phyloP scores from a whole-genome alignment of 768 basidiomycete species.

The Suillus paluster region DNA sequence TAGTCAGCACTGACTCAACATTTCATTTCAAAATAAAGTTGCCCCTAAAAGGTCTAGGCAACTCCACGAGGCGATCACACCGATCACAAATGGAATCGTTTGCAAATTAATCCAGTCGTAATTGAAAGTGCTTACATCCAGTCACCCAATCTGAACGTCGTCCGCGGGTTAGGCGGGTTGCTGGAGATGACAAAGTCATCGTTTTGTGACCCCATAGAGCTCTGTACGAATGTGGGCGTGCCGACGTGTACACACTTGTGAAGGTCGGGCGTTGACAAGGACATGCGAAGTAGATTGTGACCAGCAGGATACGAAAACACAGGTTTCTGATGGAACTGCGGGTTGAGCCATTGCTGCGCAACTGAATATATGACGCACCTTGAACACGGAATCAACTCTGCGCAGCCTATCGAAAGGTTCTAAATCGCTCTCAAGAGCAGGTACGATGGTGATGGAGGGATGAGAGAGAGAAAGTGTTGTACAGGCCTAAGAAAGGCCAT shows the following conservation, averaged over 20 bases:
- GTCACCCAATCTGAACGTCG: constrained; percentile 69
- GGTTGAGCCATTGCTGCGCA: constrained; percentile 21
- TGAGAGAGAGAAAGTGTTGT: constrained; percentile 57
- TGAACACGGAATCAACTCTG: constrained; percentile 43
- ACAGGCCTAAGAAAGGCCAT: constrained; percentile 48
- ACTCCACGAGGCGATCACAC: constrained; percentile 5
- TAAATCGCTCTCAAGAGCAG: constrained; percentile 66
- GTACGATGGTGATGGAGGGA: constrained; percentile 48
- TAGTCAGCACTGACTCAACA: constrained; percentile 18
- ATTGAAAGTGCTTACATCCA: constrained; percentile 65
- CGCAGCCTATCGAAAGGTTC: constrained; percentile 62
- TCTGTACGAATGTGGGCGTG: constrained; percentile 6
- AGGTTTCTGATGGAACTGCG: constrained; percentile 17
- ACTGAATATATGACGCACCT: constrained; percentile 26
- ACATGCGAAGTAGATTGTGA: constrained; percentile 34
- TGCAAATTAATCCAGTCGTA: constrained; percentile 14
- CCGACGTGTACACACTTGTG: constrained; percentile 25
- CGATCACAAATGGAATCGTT: constrained; percentile 21
- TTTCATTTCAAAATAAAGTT: constrained; percentile 24
- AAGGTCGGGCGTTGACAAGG: constrained; percentile 37
- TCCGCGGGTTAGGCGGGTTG: constrained; percentile 74
- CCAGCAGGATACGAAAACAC: constrained; percentile 7
- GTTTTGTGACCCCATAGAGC: constrained; percentile 10
- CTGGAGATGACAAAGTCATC: constrained; percentile 62
- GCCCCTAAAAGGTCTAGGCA: constrained; percentile 14